phyloP scores from a whole-genome alignment of 805 yeast genomes.

The Hanseniaspora pseudoguilliermondii region DNA sequence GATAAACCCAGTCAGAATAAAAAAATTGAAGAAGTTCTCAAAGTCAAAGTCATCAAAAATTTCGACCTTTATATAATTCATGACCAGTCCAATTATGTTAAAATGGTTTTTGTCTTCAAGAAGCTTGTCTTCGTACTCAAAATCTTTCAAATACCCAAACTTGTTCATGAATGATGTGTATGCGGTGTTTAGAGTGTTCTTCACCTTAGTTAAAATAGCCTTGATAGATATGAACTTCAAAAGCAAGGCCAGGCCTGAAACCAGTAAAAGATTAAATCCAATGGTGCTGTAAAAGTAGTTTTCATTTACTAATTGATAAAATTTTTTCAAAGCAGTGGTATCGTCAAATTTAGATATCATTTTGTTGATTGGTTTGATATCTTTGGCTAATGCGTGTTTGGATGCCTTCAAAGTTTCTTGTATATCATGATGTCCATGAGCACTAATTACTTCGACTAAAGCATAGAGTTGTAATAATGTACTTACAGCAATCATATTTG shows the following conservation, averaged over 20 bases:
- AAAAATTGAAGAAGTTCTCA: slow-evolving; percentile 11
- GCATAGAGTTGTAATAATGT: neutral
- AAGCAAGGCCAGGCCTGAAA: neutral
- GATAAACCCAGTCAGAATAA: slow-evolving; percentile 9
- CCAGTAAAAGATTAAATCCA: neutral
- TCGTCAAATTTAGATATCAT: neutral
- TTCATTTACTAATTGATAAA: neutral
- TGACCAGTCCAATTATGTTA: slow-evolving; percentile 1
- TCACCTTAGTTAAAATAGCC: neutral
- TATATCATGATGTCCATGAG: neutral
- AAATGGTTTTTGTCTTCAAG: neutral
- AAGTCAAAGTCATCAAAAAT: slow-evolving; percentile 8
- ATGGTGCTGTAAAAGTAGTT: slow-evolving; percentile 2
- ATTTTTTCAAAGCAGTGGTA: neutral
- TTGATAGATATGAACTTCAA: neutral
- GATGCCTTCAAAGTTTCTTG: neutral
- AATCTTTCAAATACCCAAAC: slow-evolving; percentile 8
- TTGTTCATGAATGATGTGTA: slow-evolving; percentile 9
- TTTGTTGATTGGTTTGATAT: neutral
- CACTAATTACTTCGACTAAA: neutral
- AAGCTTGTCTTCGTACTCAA: slow-evolving; percentile 6
- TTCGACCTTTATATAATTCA: neutral
- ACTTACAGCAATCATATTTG: neutral
- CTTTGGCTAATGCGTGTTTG: neutral
- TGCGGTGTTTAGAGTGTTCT: neutral